Base-by-base conservation (phyloP, 495 filamentous ascomycete genomes). In the Xylaria castorea region DNA sequence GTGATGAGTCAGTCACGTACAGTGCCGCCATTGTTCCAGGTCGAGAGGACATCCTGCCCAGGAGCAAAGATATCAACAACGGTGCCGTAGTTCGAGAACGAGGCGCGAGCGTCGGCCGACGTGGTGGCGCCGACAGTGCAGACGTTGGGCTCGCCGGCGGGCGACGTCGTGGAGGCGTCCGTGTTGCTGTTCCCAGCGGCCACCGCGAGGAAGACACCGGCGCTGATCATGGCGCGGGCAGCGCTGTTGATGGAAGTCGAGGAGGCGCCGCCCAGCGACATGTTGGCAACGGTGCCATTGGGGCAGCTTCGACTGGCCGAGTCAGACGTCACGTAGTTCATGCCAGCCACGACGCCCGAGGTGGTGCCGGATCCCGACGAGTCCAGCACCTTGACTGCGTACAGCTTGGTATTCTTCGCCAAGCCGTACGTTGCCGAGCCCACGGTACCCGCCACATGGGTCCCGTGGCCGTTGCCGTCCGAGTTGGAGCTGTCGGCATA, bases 1-100 rank as follows among this genome's bases (percentile, higher is more conserved):
- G 18, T 42, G 1, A 34, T 34, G 32, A 8, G 32, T 44, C 30
- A 18, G 25, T 2, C 48, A 78, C 82, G 50, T 73, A 82, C 81
- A 64, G 84, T 87, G 65, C 85, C 85, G 5, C 82, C 82, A 70
- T 85, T 85, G 69, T 88, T 89, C 88, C 85, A 92, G 58, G 88
- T 81, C 48, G 85, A 87, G 14, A 86, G 83, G 66, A 92, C 87
- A 78, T 73, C 75, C 73, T 80, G 73, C 20, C 89, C 89, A 40
- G 89, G 89, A 38, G 88, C 89, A 68, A 87, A 89, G 80, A 91
- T 79, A 77, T 92, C 90, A 32, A 92, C 87, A 36, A 87, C 73
- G 36, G 81, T 53, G 50, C 91, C 90, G 73, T 84, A 92, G 85
- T 92, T 92, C 75, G 88, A 90, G 85, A 86, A 92, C 40, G 74